Conservation (phyloP, 768 basidiomycete species). For the Lentinula sp. region DNA sequence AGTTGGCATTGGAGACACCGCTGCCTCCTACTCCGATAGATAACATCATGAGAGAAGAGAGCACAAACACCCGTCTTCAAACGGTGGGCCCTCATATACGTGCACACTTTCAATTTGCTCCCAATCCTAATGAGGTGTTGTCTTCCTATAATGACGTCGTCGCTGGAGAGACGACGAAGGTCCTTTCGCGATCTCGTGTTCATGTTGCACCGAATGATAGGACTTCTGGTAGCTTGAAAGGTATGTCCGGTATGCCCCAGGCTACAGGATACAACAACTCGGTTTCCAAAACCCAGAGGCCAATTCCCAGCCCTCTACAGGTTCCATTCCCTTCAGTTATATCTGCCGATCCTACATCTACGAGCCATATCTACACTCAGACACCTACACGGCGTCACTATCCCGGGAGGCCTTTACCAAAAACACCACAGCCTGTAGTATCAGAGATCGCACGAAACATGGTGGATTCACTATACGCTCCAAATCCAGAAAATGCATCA, state of each 20-base stretch:
- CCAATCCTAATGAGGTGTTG: not conserved
- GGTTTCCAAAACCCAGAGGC: not conserved
- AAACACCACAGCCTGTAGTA: conserved; percentile 24
- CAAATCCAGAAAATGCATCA: conserved; percentile 16
- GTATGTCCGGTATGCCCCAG: not conserved
- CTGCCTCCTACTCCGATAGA: conserved; percentile 31
- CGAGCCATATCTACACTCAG: not conserved
- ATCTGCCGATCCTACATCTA: not conserved
- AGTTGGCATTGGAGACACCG: conserved; percentile 29
- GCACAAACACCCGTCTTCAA: not conserved
- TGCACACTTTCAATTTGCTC: not conserved
- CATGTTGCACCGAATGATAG: not conserved
- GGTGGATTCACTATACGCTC: conserved; percentile 30
- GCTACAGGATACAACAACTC: not conserved
- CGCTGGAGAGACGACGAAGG: not conserved
- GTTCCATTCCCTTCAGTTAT: not conserved
- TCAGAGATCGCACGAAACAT: conserved; percentile 12
- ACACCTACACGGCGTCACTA: conserved; percentile 37
- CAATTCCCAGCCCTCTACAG: conserved; percentile 7
- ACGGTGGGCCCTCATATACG: not conserved
- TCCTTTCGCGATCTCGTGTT: not conserved
- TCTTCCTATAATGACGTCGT: not conserved
- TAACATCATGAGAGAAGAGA: not conserved
- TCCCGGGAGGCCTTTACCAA: conserved; percentile 52
- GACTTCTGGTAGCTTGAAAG: not conserved